Base-by-base conservation (phyloP, 805 yeast genomes). In the Barnettozyma sp. region DNA sequence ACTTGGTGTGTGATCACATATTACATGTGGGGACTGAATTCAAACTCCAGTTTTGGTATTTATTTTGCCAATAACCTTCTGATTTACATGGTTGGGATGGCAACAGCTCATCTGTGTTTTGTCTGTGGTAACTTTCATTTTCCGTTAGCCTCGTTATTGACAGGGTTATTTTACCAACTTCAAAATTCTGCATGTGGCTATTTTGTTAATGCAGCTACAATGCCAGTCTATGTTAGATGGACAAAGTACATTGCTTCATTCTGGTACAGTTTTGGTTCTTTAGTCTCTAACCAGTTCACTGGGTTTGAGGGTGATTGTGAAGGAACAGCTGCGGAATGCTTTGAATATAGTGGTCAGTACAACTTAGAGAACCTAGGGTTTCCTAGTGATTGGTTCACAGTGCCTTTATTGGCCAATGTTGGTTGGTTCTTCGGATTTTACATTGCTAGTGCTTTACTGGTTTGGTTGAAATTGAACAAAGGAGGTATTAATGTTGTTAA, bases 161-260 rank as follows among this genome's bases (percentile, higher is more conserved):
- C 43, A n/a, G 46, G 41, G n/a, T 19, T 49, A 4, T 41, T 46
- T 21, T 51, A 51, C 24, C 53, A 48, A 22, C 59, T 82, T 19
- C 85, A 83, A 49, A 73, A 83, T 35, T 72, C 82, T 68, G 84
- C 85, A 0, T 78, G 85, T 55, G 95, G 95, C 1, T 82, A 74
- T 57, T 84, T 81, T 50, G 82, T 79, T 16, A 83, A 83, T 54
- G 73, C 85, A 1, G 63, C 66, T 7, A 66, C 74, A 1, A 69
- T 82, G 77, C 92, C 92, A 0, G 90, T 81, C 2, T 84, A 84
- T 49, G 92, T 84, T 8, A 65, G 84, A 24, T 84, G 95, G 95
- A 68, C 77, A 10, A 81, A 79, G 50, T 84, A 81, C 54, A 59
- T 76, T 36, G 76, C 86, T 1, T 77, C 72, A 48, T 69, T 79